A percentile compares a stretch with the other conserved stretches of the same genome.
phyloP scores from a whole-genome alignment of 768 basidiomycete genomes.

The Russula sp. region DNA sequence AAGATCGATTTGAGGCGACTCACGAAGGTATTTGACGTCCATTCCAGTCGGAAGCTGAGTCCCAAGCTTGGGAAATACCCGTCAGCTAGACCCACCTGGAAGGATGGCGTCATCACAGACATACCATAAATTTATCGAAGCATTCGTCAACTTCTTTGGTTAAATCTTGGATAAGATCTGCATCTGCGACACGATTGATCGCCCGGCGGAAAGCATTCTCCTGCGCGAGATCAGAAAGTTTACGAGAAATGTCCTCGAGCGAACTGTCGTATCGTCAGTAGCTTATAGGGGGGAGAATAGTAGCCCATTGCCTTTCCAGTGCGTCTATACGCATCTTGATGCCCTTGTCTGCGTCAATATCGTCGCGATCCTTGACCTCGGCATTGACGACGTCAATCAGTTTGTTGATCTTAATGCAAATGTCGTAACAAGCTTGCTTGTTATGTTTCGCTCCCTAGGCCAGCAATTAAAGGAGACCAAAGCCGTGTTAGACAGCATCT shows the following conservation, averaged over 20 bases:
- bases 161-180: constrained; percentile 8
- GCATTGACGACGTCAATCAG: constrained; percentile 6
- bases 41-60: constrained; percentile 13
- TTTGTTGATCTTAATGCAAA: constrained; percentile 11
- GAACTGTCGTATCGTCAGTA: not conserved
- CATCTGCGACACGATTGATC: constrained; percentile 12
- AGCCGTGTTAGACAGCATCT: not conserved
- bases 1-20: not conserved
- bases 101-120: not conserved
- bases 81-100: not conserved
- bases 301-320: not conserved
- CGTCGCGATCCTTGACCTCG: constrained; percentile 7
- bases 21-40: constrained; percentile 12
- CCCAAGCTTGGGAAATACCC: not conserved
- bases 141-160: not conserved
- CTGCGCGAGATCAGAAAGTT: constrained; percentile 11
- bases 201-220: constrained; percentile 15
- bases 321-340: constrained; percentile 1
- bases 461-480: not conserved
- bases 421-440: constrained; percentile 17
- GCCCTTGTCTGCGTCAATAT: constrained; percentile 1
- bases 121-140: not conserved
- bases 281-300: not conserved
- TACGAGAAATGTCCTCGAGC: constrained; percentile 4
- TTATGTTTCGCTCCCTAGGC: constrained; percentile 16